Percentiles rank a stretch among this genome's conserved stretches.
Evolutionary conservation across 768 basidiomycete species (phyloP).

Genomic region (Tylopilus cervinicoccineus): DNA sequence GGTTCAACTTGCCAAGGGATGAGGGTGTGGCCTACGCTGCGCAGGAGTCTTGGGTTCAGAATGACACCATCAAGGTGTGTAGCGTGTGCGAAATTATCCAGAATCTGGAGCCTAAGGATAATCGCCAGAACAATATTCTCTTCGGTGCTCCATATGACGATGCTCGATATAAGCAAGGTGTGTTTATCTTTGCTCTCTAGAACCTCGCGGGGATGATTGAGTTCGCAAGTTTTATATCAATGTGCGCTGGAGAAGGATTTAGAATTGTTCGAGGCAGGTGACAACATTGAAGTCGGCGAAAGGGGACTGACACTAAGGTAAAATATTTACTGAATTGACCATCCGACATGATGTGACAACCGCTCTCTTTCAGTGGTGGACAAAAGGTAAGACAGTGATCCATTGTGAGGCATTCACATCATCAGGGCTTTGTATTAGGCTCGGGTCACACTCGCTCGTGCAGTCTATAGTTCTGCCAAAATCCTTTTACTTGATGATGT

Average conservation of each 20-base stretch:
- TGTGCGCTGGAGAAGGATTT: constrained; percentile 35
- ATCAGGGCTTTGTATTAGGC: too few relatives aligned
- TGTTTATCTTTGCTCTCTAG: background rate
- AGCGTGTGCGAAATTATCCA: too few relatives aligned
- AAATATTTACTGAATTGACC: too few relatives aligned
- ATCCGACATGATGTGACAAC: too few relatives aligned
- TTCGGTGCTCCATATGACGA: constrained; percentile 2
- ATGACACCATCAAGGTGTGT: constrained; percentile 53
- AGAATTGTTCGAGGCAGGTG: constrained; percentile 18
- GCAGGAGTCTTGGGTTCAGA: constrained; percentile 84
- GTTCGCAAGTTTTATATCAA: constrained; percentile 31
- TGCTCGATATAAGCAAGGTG: constrained; percentile 3
- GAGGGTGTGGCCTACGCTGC: constrained; percentile 74
- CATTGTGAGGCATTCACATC: background rate
- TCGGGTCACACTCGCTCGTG: constrained; percentile 53
- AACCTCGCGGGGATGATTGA: background rate
- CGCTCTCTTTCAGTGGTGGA: constrained; percentile 1
- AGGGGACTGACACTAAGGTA: constrained; percentile 55
- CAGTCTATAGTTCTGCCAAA: constrained; percentile 53
- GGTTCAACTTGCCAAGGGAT: constrained; percentile 63
- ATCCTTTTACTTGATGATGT: constrained; percentile 73
- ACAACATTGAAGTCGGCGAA: constrained; percentile 67
- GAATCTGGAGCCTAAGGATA: too few relatives aligned
- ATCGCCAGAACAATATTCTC: constrained; percentile 8
- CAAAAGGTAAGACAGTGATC: constrained; percentile 5